These are phyloP conservation scores for Malania oleifera DNA, from an alignment of 164 flowering plant species.

Conservation along the genomic window DNA sequence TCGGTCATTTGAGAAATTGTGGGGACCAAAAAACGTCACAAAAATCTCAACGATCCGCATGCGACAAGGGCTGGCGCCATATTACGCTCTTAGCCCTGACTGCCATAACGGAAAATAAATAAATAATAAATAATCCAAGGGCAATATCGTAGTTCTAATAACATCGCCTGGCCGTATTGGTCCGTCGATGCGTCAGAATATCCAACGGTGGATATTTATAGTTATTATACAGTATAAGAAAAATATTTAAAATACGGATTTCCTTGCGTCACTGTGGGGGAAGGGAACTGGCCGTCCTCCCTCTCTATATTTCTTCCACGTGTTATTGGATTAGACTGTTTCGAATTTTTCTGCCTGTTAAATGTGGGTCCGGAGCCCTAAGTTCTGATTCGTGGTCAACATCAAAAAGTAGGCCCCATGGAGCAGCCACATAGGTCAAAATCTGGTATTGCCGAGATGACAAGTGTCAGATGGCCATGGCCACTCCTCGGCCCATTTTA, in stretches of 20 bases:
- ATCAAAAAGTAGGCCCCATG: conserved; percentile 7
- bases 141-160: conserved; percentile 23
- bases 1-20: conserved; percentile 23
- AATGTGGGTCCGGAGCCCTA: too few relatives aligned
- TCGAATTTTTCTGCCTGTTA: conserved; percentile 31
- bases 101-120: conserved; percentile 1
- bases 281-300: conserved; percentile 13
- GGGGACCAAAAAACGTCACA: conserved; percentile 28
- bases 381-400: conserved; percentile 16
- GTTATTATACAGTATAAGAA: conserved; percentile 19
- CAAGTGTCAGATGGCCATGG: too few relatives aligned
- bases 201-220: conserved; percentile 41
- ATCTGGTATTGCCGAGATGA: not conserved
- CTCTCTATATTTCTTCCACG: conserved; percentile 9
- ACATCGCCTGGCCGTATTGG: conserved; percentile 12
- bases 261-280: conserved; percentile 6
- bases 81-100: conserved; percentile 20
- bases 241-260: not conserved
- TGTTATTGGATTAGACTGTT: conserved; percentile 11
- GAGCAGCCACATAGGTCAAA: conserved; percentile 22
- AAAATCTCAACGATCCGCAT: conserved; percentile 27
- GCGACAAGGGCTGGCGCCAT: not conserved
- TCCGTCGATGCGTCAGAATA: conserved; percentile 43
- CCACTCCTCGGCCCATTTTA: conserved; percentile 1
- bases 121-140: conserved; percentile 9